phyloP scores from a whole-genome alignment of 2,329 filamentous ascomycete species.

The Aspergillus pseudoviridinutans region DNA sequence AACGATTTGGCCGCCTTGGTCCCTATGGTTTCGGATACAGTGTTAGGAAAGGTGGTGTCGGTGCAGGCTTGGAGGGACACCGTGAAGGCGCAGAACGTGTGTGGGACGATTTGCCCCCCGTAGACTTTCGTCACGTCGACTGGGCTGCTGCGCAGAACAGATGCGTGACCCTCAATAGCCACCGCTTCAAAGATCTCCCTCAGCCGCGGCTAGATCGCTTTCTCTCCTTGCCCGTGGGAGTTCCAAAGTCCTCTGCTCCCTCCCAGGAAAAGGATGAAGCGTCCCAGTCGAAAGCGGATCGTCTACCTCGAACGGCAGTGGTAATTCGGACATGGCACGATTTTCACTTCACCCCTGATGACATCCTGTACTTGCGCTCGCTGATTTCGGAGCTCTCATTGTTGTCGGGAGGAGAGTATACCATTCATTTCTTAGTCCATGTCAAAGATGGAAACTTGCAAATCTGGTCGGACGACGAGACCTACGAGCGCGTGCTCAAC shows the following conservation, averaged over 20 bases:
- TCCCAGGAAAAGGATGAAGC: constrained; percentile 17
- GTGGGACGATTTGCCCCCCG: constrained; percentile 66
- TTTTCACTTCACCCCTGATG: constrained; percentile 73
- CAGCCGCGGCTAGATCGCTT: constrained; percentile 34
- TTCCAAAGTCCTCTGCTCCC: constrained; percentile 12
- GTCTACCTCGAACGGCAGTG: constrained; percentile 62
- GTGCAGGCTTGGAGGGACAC: constrained; percentile 81
- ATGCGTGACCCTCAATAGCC: constrained; percentile 67
- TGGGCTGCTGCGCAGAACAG: constrained; percentile 76
- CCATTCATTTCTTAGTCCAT: constrained; percentile 78
- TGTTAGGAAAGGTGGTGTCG: constrained; percentile 69
- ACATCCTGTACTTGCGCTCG: constrained; percentile 75
- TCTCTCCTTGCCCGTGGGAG: constrained; percentile 30
- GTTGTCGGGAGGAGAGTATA: constrained; percentile 75
- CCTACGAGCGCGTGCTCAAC: constrained; percentile 69
- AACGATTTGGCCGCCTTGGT: constrained; percentile 80
- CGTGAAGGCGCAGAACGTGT: constrained; percentile 74
- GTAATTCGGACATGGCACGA: constrained; percentile 77
- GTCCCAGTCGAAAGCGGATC: constrained; percentile 18
- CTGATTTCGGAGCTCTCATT: constrained; percentile 75
- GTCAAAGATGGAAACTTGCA: constrained; percentile 74
- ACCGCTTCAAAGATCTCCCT: constrained; percentile 57
- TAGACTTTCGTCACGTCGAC: constrained; percentile 72
- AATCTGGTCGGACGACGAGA: constrained; percentile 75
- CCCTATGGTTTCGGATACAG: constrained; percentile 91